A percentile compares a stretch with the other conserved stretches of the same genome.
Evolutionary conservation across 2,329 filamentous ascomycete species (phyloP).

Genomic region (Coniochaeta sp.): DNA sequence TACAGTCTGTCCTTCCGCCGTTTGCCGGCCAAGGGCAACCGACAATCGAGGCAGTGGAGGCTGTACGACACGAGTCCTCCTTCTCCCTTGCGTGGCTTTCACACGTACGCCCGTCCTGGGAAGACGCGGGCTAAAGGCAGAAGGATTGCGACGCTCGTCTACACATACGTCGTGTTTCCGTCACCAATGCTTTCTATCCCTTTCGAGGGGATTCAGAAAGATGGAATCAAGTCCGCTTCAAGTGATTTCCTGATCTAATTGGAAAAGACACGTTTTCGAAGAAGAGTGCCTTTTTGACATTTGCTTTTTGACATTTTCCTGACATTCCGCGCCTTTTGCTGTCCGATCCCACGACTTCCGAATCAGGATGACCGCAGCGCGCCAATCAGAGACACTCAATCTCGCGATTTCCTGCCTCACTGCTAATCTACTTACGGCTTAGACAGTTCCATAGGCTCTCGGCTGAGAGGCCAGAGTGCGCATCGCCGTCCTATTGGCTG

Average conservation of each 20-base stretch:
- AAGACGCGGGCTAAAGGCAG: neutral
- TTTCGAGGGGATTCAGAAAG: neutral
- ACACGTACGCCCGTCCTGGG: neutral
- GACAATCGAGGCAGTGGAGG: neutral
- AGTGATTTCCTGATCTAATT: neutral
- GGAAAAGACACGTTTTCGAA: neutral
- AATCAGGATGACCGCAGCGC: neutral
- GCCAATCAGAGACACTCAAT: slow-evolving; percentile 1
- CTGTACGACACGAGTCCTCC: too few species aligned
- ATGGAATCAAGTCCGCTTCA: neutral
- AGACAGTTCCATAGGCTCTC: neutral
- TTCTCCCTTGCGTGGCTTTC: neutral
- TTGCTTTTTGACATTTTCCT: neutral
- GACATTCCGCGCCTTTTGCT: neutral
- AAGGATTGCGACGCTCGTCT: neutral
- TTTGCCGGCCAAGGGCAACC: neutral
- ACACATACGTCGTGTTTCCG: neutral
- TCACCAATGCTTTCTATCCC: neutral
- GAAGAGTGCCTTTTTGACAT: neutral
- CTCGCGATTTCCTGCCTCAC: neutral
- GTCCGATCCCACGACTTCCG: neutral
- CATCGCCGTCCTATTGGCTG: neutral
- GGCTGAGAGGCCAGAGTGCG: neutral
- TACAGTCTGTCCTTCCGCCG: neutral
- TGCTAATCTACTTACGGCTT: neutral